Conservation (phyloP, 1,139 yeast genomes). For the Lodderomyces margitis region DNA sequence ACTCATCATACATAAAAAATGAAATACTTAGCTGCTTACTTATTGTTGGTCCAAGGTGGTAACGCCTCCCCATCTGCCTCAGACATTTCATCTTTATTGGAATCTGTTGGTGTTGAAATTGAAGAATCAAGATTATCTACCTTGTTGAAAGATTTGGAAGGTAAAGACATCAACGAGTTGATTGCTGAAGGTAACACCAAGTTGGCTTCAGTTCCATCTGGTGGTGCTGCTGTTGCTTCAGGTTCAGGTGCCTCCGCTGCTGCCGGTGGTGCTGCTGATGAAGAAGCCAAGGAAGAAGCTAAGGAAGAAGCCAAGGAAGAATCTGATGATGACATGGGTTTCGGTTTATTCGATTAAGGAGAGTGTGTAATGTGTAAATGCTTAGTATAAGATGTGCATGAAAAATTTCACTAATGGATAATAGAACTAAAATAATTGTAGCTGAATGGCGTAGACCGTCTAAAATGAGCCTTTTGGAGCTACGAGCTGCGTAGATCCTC, state of each 20-base stretch:
- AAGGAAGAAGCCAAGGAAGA: conserved; percentile 27
- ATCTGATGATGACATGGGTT: conserved; percentile 80
- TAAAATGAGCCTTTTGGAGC: no score
- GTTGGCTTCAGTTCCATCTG: conserved; percentile 80
- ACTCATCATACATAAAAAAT: conserved; percentile 25
- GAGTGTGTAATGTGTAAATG: neutral
- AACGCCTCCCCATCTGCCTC: conserved; percentile 74
- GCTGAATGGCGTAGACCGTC: no score
- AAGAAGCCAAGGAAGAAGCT: conserved; percentile 37
- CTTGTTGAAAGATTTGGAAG: conserved; percentile 70
- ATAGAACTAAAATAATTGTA: neutral
- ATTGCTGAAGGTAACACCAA: conserved; percentile 79
- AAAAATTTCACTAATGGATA: neutral
- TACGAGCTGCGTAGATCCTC: conserved; percentile 1
- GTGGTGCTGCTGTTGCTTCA: conserved; percentile 74
- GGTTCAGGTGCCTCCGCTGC: conserved; percentile 45
- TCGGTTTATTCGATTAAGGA: conserved; percentile 82
- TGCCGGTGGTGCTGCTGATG: conserved; percentile 41
- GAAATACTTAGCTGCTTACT: conserved; percentile 92
- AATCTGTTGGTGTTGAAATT: conserved; percentile 76
- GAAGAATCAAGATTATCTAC: conserved; percentile 70
- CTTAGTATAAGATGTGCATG: neutral
- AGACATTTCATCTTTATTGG: conserved; percentile 68
- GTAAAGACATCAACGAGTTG: conserved; percentile 73
- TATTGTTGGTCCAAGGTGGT: conserved; percentile 84